phyloP scores from a whole-genome alignment of 495 filamentous ascomycete genomes.

The Xylaria bambusicola region DNA sequence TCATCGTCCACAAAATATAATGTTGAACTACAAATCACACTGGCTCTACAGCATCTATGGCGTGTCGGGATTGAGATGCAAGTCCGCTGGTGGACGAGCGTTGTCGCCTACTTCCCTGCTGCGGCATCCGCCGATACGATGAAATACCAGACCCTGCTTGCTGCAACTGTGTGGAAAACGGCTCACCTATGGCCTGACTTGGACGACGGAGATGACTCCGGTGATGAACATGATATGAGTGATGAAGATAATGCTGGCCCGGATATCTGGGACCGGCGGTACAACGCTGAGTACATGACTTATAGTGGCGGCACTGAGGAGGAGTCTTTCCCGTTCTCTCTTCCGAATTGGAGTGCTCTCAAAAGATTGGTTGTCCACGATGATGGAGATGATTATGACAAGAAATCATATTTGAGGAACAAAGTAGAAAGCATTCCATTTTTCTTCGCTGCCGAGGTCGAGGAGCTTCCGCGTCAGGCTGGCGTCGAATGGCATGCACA shows the following conservation, averaged over 20 bases:
- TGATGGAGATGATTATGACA: slow-evolving; percentile 7
- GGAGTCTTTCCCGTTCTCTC: slow-evolving; percentile 18
- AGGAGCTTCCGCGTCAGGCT: slow-evolving; percentile 66
- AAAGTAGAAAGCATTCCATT: slow-evolving; percentile 48
- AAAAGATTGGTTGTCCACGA: slow-evolving; percentile 28
- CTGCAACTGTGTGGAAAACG: slow-evolving; percentile 36
- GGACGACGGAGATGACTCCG: slow-evolving; percentile 9
- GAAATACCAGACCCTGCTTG: slow-evolving; percentile 25
- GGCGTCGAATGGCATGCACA: slow-evolving; percentile 73
- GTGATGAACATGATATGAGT: slow-evolving; percentile 36
- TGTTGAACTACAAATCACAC: slow-evolving; percentile 33
- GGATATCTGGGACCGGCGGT: slow-evolving; percentile 74
- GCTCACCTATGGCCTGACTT: slow-evolving; percentile 33
- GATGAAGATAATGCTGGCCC: slow-evolving; percentile 48
- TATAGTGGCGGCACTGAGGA: slow-evolving; percentile 23
- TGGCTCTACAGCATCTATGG: slow-evolving; percentile 88
- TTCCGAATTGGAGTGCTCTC: slow-evolving; percentile 40
- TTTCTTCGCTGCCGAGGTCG: slow-evolving; percentile 72
- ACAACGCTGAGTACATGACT: slow-evolving; percentile 47
- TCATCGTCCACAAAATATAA: slow-evolving; percentile 18
- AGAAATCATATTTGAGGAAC: background rate
- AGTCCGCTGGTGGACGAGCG: slow-evolving; percentile 72
- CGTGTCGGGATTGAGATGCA: slow-evolving; percentile 73
- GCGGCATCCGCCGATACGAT: slow-evolving; percentile 23
- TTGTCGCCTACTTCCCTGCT: slow-evolving; percentile 67